Conservation (phyloP, 2,329 filamentous ascomycete species). For the Alternaria arbusti region DNA sequence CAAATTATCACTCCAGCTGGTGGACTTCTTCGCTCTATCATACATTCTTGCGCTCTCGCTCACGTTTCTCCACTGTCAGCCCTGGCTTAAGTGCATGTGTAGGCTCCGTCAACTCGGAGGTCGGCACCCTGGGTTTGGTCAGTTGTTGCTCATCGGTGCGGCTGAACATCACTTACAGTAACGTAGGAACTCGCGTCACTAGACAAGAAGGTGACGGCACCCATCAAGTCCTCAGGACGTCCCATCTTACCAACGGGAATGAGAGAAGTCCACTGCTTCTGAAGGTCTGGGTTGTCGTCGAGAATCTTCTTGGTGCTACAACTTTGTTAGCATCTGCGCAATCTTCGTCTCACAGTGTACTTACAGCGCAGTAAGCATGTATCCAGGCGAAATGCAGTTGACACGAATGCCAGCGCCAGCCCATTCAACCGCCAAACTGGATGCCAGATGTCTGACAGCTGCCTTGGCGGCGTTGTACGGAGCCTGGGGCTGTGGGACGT, state of each 20-base stretch:
- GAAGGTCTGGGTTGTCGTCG: conserved; percentile 88
- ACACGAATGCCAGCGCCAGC: conserved; percentile 85
- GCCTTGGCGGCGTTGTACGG: conserved; percentile 95
- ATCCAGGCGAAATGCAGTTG: conserved; percentile 93
- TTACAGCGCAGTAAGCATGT: conserved; percentile 94
- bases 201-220: conserved; percentile 84
- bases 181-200: conserved; percentile 69
- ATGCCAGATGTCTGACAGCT: conserved; percentile 84
- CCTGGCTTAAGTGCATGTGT: conserved; percentile 70
- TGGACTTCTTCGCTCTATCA: not conserved
- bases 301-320: conserved; percentile 88
- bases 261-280: conserved; percentile 86
- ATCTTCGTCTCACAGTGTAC: conserved; percentile 40
- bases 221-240: conserved; percentile 88
- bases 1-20: not conserved
- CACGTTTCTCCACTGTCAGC: not conserved
- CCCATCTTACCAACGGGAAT: conserved; percentile 97
- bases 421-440: conserved; percentile 93
- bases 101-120: conserved; percentile 85
- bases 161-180: conserved; percentile 28
- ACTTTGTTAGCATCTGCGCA: conserved; percentile 17
- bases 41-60: not conserved
- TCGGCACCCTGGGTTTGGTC: conserved; percentile 64
- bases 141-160: conserved; percentile 28
- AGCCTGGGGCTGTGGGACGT: conserved; percentile 90